Evolutionary conservation across 139 green algal genomes (phyloP), one percentile per base, ranked within the genome.

Genomic region (Auxenochlorella protothecoides): DNA sequence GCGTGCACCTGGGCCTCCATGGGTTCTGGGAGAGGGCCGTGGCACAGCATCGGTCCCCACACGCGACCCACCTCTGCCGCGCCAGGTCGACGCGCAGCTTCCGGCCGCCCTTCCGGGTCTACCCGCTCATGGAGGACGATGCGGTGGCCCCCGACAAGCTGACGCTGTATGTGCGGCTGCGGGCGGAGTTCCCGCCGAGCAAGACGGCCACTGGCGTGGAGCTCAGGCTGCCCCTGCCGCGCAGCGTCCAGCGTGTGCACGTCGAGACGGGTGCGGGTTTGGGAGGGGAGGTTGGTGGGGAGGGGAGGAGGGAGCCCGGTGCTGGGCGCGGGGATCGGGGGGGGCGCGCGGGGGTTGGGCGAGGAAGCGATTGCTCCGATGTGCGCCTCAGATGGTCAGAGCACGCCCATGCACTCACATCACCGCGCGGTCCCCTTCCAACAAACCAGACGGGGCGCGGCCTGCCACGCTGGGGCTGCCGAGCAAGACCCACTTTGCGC

Each of bases 21-120:
- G 27, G 27, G 27, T 44, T 2, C 27, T 44, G 27, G 27, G 27
- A 44, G 1, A 1, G 27, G 27, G 27, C 27, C 27, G 27, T 44
- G 27, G 27, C 27, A 44, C 27, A 44, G 27, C 27, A 44, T 44
- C 27, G 27, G 27, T 44, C 27, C 27, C 27, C 27, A 44, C 27
- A 44, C 27, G 51, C 68, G 7, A n/a, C 9, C 51, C 11, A 6
- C 66, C 16, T 8, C 52, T 70, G 66, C 66, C 9, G 16, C 9
- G 71, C 55, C 75, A 84, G 79, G 73, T 92, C 86, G 60, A 89
- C 78, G 10, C 82, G 86, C 66, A 79, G 84, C 74, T 90, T 97
- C 76, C 85, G 85, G 63, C 93, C 90, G n/a, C 93, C 93, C 51
- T 97, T 97, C 83, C 76, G 86, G 27, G 76, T 98, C 12, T 84